Percentiles rank a stretch among this genome's conserved stretches.
These are phyloP conservation scores for Eimeria acervulina DNA, from an alignment of 169 alveolate genomes.

Conservation along the genomic window DNA sequence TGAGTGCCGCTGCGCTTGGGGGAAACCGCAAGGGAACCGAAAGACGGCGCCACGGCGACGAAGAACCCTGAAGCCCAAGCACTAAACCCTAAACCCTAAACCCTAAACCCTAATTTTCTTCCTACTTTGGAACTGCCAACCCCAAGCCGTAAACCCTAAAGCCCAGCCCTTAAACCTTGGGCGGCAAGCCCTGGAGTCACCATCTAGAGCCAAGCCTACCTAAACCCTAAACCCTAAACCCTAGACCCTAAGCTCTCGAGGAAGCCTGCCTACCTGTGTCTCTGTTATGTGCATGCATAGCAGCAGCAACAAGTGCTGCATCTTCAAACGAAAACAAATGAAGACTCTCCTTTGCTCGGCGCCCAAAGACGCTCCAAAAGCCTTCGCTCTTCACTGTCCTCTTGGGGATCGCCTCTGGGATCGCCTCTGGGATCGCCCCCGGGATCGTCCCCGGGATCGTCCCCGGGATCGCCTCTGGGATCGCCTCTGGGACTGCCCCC, in stretches of 20 bases:
- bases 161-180: neutral
- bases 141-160: neutral
- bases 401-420: neutral
- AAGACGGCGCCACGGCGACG: constrained; percentile 4
- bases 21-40: neutral
- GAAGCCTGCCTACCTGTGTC: neutral
- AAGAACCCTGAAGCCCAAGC: constrained; percentile 14
- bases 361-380: neutral
- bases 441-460: too few species aligned
- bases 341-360: constrained; percentile 6
- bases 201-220: neutral
- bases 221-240: constrained; percentile 20
- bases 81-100: constrained; percentile 17
- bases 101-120: constrained; percentile 11
- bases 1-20: neutral
- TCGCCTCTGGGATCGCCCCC: neutral
- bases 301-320: constrained; percentile 50
- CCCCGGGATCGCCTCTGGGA: neutral
- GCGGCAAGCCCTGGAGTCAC: neutral
- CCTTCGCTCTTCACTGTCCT: neutral
- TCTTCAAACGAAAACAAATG: neutral
- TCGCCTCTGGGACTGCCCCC: neutral
- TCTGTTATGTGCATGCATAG: constrained; percentile 17
- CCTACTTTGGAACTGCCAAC: neutral
- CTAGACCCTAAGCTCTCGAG: neutral